phyloP scores from a whole-genome alignment of 345 rosid species.

The Eucalyptus sp. region DNA sequence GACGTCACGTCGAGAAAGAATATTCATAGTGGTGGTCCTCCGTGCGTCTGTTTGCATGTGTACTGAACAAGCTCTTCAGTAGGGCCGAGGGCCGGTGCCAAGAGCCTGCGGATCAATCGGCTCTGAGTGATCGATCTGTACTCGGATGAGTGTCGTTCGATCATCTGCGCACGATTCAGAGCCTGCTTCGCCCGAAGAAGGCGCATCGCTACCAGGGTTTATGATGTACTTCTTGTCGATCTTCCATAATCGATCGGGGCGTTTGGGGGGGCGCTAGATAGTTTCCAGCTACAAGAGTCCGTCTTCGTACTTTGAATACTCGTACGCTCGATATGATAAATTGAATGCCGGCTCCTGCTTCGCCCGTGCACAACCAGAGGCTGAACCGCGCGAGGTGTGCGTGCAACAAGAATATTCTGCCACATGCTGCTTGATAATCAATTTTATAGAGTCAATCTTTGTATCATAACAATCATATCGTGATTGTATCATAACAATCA shows the following conservation, averaged over 20 bases:
- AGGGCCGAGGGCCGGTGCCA: neutral
- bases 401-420: neutral
- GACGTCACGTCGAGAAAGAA: neutral
- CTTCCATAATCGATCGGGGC: neutral
- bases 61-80: neutral
- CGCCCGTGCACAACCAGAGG: neutral
- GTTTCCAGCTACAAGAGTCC: neutral
- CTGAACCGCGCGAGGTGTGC: neutral
- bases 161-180: neutral
- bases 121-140: neutral
- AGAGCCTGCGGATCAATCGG: neutral
- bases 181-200: neutral
- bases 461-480: neutral
- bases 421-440: neutral
- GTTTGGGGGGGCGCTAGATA: neutral
- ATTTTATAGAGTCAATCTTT: neutral
- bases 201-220: neutral
- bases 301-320: neutral
- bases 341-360: neutral
- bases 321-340: neutral
- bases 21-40: neutral
- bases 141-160: neutral
- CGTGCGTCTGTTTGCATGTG: neutral
- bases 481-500: neutral
- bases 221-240: neutral